These are phyloP conservation scores for Fusarium hostae DNA, from an alignment of 2,329 filamentous ascomycete species.

Conservation along the genomic window DNA sequence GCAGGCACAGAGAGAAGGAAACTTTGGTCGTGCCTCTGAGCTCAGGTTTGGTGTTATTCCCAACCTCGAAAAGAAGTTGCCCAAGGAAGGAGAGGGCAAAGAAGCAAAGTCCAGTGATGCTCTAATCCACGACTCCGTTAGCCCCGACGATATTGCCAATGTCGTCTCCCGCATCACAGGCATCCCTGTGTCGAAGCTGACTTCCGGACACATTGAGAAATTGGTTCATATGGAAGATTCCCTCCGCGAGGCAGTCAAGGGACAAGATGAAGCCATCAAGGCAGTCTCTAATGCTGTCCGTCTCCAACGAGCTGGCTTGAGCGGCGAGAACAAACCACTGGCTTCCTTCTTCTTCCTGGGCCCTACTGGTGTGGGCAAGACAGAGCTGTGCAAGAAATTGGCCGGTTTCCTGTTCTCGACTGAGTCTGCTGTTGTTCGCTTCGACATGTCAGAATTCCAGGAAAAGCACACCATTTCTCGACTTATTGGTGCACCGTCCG, in stretches of 20 bases:
- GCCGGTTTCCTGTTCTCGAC: conserved; percentile 94
- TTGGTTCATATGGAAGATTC: conserved; percentile 95
- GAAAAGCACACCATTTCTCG: conserved; percentile 96
- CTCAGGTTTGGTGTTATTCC: conserved; percentile 90
- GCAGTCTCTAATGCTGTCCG: conserved; percentile 93
- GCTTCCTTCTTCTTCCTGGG: conserved; percentile 98
- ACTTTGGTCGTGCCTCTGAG: conserved; percentile 92
- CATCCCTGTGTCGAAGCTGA: conserved; percentile 92
- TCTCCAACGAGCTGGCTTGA: conserved; percentile 91
- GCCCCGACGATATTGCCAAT: conserved; percentile 89
- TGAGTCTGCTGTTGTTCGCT: conserved; percentile 88
- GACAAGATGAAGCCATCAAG: conserved; percentile 92
- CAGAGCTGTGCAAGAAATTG: conserved; percentile 95
- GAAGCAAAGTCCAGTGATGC: conserved; percentile 57
- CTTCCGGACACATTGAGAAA: conserved; percentile 93
- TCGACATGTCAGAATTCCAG: conserved; percentile 98
- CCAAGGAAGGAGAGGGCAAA: conserved; percentile 72
- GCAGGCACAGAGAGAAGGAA: conserved; percentile 84
- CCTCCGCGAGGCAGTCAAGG: conserved; percentile 83
- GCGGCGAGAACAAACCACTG: conserved; percentile 88
- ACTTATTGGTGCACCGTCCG: conserved; percentile 91
- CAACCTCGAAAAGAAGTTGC: conserved; percentile 79
- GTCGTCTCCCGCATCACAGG: conserved; percentile 93
- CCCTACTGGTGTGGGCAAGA: conserved; percentile 96
- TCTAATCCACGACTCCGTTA: conserved; percentile 94